These are phyloP conservation scores for Phialocephala sp. DNA, from an alignment of 2,329 filamentous ascomycete genomes.

Conservation along the genomic window DNA sequence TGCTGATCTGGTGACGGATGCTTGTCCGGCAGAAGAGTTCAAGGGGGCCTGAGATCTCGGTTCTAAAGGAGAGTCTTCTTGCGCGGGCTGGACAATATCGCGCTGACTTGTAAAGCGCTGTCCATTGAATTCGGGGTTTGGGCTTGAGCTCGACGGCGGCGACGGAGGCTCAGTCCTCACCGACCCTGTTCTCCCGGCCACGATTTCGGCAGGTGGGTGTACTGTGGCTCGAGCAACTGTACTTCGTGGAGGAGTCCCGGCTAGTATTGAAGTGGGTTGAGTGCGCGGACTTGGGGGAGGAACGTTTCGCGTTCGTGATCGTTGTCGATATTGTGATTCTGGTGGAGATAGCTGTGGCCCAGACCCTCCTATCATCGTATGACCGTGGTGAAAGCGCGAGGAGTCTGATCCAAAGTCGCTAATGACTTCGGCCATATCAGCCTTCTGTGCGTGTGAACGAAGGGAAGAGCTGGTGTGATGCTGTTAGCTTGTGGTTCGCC, in stretches of 20 bases:
- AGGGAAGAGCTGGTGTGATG: constrained; percentile 31
- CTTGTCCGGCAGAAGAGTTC: neutral
- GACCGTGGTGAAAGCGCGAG: constrained; percentile 62
- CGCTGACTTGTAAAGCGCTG: constrained; percentile 40
- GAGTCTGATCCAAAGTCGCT: constrained; percentile 77
- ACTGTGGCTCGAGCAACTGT: constrained; percentile 27
- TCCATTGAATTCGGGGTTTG: constrained; percentile 31
- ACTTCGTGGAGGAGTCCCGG: constrained; percentile 36
- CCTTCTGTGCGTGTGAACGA: constrained; percentile 33
- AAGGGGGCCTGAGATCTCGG: constrained; percentile 5
- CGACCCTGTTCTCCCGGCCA: constrained; percentile 20
- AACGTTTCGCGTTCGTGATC: constrained; percentile 36
- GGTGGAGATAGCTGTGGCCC: constrained; percentile 54
- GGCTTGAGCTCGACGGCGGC: constrained; percentile 40
- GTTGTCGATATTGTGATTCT: constrained; percentile 45
- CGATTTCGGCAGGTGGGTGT: constrained; percentile 22
- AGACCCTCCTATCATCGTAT: constrained; percentile 65
- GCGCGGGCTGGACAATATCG: constrained; percentile 23
- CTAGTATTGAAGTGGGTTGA: constrained; percentile 30
- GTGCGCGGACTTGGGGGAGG: constrained; percentile 36
- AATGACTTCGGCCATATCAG: constrained; percentile 66
- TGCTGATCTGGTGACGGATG: constrained; percentile 36
- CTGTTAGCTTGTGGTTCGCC: constrained; percentile 31
- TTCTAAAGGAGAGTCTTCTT: constrained; percentile 22
- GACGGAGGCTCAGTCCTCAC: constrained; percentile 36